Percentiles rank a stretch among this genome's conserved stretches.
Conservation (phyloP, 2,329 filamentous ascomycete genomes). For the Elsinoe arachidis region DNA sequence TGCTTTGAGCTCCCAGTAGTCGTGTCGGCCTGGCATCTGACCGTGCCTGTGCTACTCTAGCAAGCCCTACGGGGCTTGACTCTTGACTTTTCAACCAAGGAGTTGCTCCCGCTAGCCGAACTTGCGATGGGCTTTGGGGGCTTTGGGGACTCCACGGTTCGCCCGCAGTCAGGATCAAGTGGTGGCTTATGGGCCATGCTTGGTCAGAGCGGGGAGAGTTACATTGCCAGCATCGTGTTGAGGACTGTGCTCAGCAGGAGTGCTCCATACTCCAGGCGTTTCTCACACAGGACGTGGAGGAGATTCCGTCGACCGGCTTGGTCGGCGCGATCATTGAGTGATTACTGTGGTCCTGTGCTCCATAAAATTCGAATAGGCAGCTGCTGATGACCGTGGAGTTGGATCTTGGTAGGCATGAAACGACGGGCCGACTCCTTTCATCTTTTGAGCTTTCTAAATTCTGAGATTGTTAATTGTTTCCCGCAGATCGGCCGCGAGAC, state of each 20-base stretch:
- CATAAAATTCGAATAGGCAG: not conserved
- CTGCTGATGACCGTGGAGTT: not conserved
- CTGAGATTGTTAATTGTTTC: not conserved
- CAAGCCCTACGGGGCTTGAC: not conserved
- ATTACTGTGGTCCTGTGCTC: too few species aligned
- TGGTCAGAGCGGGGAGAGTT: conserved; percentile 2
- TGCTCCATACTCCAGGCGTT: not conserved
- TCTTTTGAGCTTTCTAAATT: not conserved
- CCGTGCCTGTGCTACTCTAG: not conserved
- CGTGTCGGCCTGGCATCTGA: not conserved
- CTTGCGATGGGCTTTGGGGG: conserved; percentile 6
- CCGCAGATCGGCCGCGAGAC: not conserved
- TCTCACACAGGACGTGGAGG: not conserved
- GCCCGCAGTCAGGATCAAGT: not conserved
- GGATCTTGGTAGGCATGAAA: conserved; percentile 3
- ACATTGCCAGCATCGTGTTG: not conserved
- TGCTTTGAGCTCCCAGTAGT: not conserved
- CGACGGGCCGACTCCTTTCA: not conserved
- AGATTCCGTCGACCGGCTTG: not conserved
- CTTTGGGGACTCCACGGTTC: not conserved
- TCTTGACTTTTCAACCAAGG: not conserved
- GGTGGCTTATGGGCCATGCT: not conserved
- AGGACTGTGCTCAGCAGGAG: not conserved
- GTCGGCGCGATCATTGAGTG: not conserved
- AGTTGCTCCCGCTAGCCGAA: not conserved